Evolutionary conservation across 116 monocot genomes (phyloP).

Genomic region (Cymodocea nodosa): DNA sequence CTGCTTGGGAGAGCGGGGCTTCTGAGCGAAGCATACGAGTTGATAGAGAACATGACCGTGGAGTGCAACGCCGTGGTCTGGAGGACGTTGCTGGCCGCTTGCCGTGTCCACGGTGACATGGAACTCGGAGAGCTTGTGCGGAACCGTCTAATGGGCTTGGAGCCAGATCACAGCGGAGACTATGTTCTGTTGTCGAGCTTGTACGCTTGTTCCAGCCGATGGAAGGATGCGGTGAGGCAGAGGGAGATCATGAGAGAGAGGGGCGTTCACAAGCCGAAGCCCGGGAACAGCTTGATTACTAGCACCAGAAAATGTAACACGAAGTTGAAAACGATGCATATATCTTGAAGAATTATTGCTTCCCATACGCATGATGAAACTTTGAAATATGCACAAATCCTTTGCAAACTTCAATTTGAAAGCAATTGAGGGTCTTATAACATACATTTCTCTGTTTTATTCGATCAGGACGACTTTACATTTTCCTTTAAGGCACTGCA

Average conservation of each 20-base stretch:
- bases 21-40: conserved; percentile 9
- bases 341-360: too few species aligned
- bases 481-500: too few species aligned
- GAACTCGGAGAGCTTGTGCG: conserved; percentile 13
- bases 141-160: conserved; percentile 9
- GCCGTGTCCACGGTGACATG: conserved; percentile 13
- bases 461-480: too few species aligned
- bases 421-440: too few species aligned
- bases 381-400: too few species aligned
- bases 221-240: conserved; percentile 7
- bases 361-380: too few species aligned
- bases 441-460: too few species aligned
- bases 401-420: too few species aligned
- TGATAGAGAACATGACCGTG: conserved; percentile 17
- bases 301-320: too few species aligned
- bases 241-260: conserved; percentile 13
- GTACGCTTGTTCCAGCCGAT: conserved; percentile 10
- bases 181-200: conserved; percentile 16
- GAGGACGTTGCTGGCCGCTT: conserved; percentile 21
- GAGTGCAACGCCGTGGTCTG: conserved; percentile 12
- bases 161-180: conserved; percentile 14
- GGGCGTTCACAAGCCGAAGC: conserved; percentile 1
- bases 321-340: too few species aligned
- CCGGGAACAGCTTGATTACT: conserved; percentile 7
- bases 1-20: conserved; percentile 16